These are phyloP conservation scores for Ogataea ganodermae DNA, from an alignment of 805 yeast genomes.

Conservation along the genomic window DNA sequence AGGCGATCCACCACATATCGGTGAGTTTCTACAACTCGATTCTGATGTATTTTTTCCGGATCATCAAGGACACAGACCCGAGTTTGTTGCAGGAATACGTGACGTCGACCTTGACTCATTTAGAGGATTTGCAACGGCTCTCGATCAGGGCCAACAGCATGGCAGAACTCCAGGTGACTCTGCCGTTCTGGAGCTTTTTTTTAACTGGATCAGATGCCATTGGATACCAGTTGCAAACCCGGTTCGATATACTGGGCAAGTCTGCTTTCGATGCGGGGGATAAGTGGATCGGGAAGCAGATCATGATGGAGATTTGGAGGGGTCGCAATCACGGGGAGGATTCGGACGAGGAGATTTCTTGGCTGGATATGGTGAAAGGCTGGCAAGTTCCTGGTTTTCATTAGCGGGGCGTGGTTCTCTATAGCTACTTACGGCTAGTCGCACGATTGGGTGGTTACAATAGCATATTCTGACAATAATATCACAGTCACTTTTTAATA, in stretches of 20 bases:
- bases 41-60: conserved; percentile 45
- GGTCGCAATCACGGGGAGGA: conserved; percentile 34
- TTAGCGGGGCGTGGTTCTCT: conserved; percentile 7
- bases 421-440: neutral
- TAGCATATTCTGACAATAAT: too few species aligned
- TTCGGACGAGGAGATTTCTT: conserved; percentile 39
- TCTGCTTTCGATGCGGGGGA: conserved; percentile 37
- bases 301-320: conserved; percentile 53
- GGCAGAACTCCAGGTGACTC: conserved; percentile 33
- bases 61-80: conserved; percentile 46
- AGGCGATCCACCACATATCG: conserved; percentile 41
- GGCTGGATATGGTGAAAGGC: conserved; percentile 55
- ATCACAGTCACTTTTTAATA: too few species aligned
- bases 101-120: conserved; percentile 36
- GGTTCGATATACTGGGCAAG: conserved; percentile 39
- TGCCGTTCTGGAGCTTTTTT: conserved; percentile 52
- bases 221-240: conserved; percentile 32
- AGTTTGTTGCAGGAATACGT: conserved; percentile 40
- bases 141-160: conserved; percentile 23
- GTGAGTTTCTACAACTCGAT: conserved; percentile 45
- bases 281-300: conserved; percentile 59
- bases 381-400: conserved; percentile 47
- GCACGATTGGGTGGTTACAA: too few species aligned
- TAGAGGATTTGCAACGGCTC: conserved; percentile 33
- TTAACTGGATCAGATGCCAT: conserved; percentile 45